These are phyloP conservation scores for Trichophyton mentagrophytes DNA, from an alignment of 2,329 filamentous ascomycete species.

Conservation along the genomic window DNA sequence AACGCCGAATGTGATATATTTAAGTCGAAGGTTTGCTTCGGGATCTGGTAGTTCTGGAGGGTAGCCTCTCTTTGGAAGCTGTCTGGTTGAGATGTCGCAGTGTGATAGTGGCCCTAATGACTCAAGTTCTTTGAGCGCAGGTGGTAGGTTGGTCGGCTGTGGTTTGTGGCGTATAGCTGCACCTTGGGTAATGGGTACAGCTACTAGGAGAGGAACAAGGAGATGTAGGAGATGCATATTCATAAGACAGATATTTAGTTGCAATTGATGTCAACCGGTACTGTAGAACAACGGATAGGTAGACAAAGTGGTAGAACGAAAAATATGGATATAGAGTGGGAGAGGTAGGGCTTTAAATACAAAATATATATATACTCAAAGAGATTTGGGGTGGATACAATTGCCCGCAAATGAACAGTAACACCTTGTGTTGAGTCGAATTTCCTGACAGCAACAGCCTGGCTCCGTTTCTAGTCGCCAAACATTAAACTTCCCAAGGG, in stretches of 20 bases:
- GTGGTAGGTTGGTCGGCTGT: background rate
- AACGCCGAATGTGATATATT: constrained; percentile 35
- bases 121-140: background rate
- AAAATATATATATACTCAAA: background rate
- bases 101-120: background rate
- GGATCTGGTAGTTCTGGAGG: constrained; percentile 20
- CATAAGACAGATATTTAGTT: background rate
- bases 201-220: background rate
- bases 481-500: background rate
- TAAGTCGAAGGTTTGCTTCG: constrained; percentile 22
- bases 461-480: background rate
- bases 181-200: background rate
- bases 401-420: background rate
- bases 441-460: background rate
- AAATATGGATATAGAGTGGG: background rate
- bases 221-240: background rate
- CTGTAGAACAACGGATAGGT: background rate
- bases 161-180: background rate
- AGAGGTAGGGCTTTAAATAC: background rate
- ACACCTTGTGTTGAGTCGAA: background rate
- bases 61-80: constrained; percentile 14
- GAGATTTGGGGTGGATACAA: background rate
- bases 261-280: background rate
- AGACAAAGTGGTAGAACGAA: background rate
- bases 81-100: background rate